These are phyloP conservation scores for Penicillium sp. DNA, from an alignment of 2,329 filamentous ascomycete genomes.

Conservation along the genomic window DNA sequence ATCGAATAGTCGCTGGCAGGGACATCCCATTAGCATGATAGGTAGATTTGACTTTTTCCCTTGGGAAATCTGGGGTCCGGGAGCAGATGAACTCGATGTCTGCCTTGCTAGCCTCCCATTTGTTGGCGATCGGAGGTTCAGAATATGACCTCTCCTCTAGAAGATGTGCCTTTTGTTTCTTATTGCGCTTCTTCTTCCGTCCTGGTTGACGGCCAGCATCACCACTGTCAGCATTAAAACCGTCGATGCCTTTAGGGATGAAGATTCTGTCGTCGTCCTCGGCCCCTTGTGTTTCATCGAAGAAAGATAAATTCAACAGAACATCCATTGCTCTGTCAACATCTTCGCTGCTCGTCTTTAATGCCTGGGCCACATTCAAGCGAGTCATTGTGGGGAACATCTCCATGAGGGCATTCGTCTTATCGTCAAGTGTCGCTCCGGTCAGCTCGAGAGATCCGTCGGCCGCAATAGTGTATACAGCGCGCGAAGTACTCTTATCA, in stretches of 20 bases:
- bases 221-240: slow-evolving; percentile 64
- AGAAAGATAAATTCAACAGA: slow-evolving; percentile 74
- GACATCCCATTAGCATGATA: slow-evolving; percentile 63
- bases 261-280: slow-evolving; percentile 45
- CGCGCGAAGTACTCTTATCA: slow-evolving; percentile 14
- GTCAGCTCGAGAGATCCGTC: slow-evolving; percentile 31
- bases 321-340: slow-evolving; percentile 74
- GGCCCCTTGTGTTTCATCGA: slow-evolving; percentile 66
- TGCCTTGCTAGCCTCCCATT: slow-evolving; percentile 58
- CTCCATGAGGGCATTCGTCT: slow-evolving; percentile 62
- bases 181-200: slow-evolving; percentile 40
- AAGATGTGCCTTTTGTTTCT: slow-evolving; percentile 22
- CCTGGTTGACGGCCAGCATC: slow-evolving; percentile 42
- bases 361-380: slow-evolving; percentile 64
- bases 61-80: slow-evolving; percentile 49
- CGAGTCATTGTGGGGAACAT: slow-evolving; percentile 72
- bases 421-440: slow-evolving; percentile 53
- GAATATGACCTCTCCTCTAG: slow-evolving; percentile 18
- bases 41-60: slow-evolving; percentile 53
- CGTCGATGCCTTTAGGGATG: slow-evolving; percentile 74
- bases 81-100: slow-evolving; percentile 64
- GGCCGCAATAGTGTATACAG: slow-evolving; percentile 27
- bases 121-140: slow-evolving; percentile 42
- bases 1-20: slow-evolving; percentile 55
- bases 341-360: slow-evolving; percentile 68